Percentiles rank a stretch among this genome's conserved stretches.
Evolutionary conservation across 2,329 filamentous ascomycete genomes (phyloP).

Genomic region (Whalleya microplaca): DNA sequence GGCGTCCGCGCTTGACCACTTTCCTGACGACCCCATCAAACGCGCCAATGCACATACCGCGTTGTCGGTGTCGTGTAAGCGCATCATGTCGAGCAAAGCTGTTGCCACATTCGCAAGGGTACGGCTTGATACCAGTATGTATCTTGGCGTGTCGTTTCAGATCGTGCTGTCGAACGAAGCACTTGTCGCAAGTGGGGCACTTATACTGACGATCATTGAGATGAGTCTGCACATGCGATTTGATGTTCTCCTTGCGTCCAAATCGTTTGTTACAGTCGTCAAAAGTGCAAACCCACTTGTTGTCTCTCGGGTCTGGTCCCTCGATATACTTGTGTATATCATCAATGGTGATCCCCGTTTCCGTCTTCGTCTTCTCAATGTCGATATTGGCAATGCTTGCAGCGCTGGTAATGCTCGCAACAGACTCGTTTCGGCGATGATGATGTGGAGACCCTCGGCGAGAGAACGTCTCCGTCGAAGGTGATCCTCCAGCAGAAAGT

Average conservation of each 20-base stretch:
- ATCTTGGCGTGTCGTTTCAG: constrained; percentile 98
- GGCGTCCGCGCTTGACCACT: constrained; percentile 64
- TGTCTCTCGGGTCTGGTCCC: constrained; percentile 72
- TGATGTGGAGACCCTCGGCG: constrained; percentile 48
- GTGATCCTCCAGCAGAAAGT: constrained; percentile 26
- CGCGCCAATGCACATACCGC: constrained; percentile 94
- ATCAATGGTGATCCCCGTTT: constrained; percentile 85
- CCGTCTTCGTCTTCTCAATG: constrained; percentile 67
- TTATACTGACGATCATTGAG: constrained; percentile 94
- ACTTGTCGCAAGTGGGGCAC: constrained; percentile 91
- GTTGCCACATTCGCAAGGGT: constrained; percentile 91
- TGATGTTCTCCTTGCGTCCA: constrained; percentile 98
- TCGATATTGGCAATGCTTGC: constrained; percentile 65
- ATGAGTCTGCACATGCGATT: constrained; percentile 97
- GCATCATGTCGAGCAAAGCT: constrained; percentile 95
- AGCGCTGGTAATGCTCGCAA: constrained; percentile 60
- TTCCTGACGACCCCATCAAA: constrained; percentile 76
- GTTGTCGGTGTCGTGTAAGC: constrained; percentile 88
- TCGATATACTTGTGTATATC: constrained; percentile 78
- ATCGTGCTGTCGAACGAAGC: constrained; percentile 96
- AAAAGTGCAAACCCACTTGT: constrained; percentile 78
- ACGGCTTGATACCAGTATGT: constrained; percentile 93
- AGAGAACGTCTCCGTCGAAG: constrained; percentile 31
- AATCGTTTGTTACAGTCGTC: constrained; percentile 86
- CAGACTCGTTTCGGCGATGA: constrained; percentile 62